phyloP scores from a whole-genome alignment of 2,329 filamentous ascomycete species.

The Microdochium nivale region DNA sequence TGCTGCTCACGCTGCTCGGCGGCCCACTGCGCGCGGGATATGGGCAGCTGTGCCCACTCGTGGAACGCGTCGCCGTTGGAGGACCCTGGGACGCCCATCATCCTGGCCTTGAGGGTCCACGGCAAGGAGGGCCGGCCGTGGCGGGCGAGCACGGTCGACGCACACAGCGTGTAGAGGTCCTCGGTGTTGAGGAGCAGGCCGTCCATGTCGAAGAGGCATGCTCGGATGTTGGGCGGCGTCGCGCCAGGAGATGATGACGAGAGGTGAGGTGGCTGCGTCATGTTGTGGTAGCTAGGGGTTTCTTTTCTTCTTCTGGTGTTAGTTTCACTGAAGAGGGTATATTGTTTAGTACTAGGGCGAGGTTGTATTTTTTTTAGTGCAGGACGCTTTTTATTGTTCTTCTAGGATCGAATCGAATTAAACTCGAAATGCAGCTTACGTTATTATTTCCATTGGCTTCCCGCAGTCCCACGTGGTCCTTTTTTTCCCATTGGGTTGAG shows the following conservation, averaged over 20 bases:
- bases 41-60: constrained; percentile 62
- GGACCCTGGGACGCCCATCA: constrained; percentile 53
- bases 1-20: constrained; percentile 44
- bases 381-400: too few relatives aligned
- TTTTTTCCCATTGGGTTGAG: too few relatives aligned
- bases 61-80: constrained; percentile 24
- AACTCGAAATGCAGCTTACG: too few relatives aligned
- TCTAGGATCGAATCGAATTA: too few relatives aligned
- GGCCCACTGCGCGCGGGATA: constrained; percentile 50
- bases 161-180: constrained; percentile 59
- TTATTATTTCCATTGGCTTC: too few relatives aligned
- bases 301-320: too few relatives aligned
- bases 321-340: too few relatives aligned
- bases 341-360: too few relatives aligned
- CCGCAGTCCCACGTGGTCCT: too few relatives aligned
- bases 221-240: constrained; percentile 46
- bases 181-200: constrained; percentile 68
- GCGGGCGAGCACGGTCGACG: constrained; percentile 55
- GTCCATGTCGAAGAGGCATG: constrained; percentile 76
- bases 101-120: constrained; percentile 65
- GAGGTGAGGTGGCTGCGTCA: background rate
- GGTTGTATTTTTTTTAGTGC: too few relatives aligned
- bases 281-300: too few relatives aligned
- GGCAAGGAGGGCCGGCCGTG: constrained; percentile 55
- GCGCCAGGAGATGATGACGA: background rate